Conservation (phyloP, 179 eudicot genomes). For the Heliamphora pulchella region DNA sequence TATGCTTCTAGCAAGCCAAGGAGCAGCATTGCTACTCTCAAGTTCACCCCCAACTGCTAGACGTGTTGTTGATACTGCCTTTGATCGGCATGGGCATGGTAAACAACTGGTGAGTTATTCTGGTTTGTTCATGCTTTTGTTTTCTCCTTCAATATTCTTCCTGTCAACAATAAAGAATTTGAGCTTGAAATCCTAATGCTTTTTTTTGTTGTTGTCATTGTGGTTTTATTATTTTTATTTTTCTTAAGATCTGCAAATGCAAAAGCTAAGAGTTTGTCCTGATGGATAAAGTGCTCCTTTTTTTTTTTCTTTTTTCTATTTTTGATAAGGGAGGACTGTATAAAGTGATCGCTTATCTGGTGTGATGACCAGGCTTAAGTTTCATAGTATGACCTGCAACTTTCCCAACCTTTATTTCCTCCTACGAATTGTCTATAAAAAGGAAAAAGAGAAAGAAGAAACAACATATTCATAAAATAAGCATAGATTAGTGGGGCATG, state of each 20-base stretch:
- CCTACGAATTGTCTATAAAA: neutral
- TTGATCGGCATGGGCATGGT: slow-evolving; percentile 64
- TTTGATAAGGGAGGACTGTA: too few relatives aligned
- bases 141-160: neutral
- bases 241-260: neutral
- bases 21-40: slow-evolving; percentile 63
- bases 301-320: too few relatives aligned
- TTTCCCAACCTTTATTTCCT: too few relatives aligned
- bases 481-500: neutral
- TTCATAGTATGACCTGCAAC: too few relatives aligned
- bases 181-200: neutral
- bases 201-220: neutral
- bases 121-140: neutral
- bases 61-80: slow-evolving; percentile 57
- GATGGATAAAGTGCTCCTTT: neutral
- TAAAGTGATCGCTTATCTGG: too few relatives aligned
- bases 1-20: slow-evolving; percentile 51
- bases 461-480: neutral
- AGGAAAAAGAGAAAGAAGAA: neutral
- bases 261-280: neutral
- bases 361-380: too few relatives aligned
- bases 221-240: neutral
- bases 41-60: slow-evolving; percentile 48
- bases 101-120: slow-evolving; percentile 67
- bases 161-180: slow-evolving; percentile 3